Evolutionary conservation across 148 eudicot species (phyloP).

Genomic region (Polygonum maritimum): DNA sequence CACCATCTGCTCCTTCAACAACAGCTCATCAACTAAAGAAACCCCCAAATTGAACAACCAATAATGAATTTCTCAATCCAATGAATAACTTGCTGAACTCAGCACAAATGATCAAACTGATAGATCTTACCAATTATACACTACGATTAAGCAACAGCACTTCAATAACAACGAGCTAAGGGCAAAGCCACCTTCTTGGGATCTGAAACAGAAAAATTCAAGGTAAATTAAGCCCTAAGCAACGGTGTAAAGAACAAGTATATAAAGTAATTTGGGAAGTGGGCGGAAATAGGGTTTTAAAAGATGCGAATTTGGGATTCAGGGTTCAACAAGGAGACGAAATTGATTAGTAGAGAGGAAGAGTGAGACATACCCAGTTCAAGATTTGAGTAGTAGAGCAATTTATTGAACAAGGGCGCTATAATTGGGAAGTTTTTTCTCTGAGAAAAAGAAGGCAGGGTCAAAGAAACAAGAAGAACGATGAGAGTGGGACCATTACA

Average conservation of each 20-base stretch:
- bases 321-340: not conserved
- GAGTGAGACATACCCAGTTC: not conserved
- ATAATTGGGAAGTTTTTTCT: not conserved
- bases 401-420: not conserved
- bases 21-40: constrained; percentile 24
- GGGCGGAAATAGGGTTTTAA: not conserved
- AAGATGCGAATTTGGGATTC: not conserved
- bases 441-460: not conserved
- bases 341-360: not conserved
- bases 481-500: not conserved
- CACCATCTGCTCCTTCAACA: constrained; percentile 43
- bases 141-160: not conserved
- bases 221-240: not conserved
- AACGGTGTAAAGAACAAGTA: not conserved
- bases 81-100: not conserved
- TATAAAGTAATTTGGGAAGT: not conserved
- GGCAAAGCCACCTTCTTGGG: not conserved
- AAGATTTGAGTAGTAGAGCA: not conserved
- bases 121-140: not conserved
- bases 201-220: not conserved
- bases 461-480: not conserved
- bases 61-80: not conserved
- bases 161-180: not conserved
- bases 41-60: not conserved
- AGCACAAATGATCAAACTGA: not conserved